Evolutionary conservation across 345 rosid species (phyloP).

Genomic region (Limnanthes douglasii): DNA sequence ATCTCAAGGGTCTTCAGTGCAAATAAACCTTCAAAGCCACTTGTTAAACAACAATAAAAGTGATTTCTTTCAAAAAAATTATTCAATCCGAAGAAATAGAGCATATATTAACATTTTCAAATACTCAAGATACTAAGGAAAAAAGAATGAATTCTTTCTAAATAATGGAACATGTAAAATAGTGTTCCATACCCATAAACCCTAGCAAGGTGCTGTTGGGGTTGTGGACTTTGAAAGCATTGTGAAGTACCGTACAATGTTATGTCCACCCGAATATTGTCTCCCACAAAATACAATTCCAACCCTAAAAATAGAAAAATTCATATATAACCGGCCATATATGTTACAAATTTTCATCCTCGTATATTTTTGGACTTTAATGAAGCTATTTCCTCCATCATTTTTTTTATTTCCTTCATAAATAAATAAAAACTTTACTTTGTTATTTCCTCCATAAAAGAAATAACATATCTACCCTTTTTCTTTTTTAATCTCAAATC

Average conservation of each 20-base stretch:
- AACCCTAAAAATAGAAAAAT: conserved; percentile 40
- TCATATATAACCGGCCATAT: too few species aligned
- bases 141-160: neutral
- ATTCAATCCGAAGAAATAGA: neutral
- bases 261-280: conserved; percentile 97
- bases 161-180: neutral
- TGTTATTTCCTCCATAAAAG: too few species aligned
- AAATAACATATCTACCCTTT: too few species aligned
- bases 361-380: too few species aligned
- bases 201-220: conserved; percentile 55
- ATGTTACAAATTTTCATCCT: too few species aligned
- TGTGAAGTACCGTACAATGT: conserved; percentile 84
- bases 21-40: conserved; percentile 95
- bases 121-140: neutral
- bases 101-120: neutral
- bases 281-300: conserved; percentile 92
- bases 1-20: conserved; percentile 84
- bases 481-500: too few species aligned
- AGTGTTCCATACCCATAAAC: conserved; percentile 52
- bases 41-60: conserved; percentile 17
- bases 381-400: too few species aligned
- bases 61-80: neutral
- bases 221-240: conserved; percentile 75
- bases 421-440: too few species aligned
- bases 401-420: too few species aligned